Conservation (phyloP, 768 basidiomycete species). For the Trametes coccinea region DNA sequence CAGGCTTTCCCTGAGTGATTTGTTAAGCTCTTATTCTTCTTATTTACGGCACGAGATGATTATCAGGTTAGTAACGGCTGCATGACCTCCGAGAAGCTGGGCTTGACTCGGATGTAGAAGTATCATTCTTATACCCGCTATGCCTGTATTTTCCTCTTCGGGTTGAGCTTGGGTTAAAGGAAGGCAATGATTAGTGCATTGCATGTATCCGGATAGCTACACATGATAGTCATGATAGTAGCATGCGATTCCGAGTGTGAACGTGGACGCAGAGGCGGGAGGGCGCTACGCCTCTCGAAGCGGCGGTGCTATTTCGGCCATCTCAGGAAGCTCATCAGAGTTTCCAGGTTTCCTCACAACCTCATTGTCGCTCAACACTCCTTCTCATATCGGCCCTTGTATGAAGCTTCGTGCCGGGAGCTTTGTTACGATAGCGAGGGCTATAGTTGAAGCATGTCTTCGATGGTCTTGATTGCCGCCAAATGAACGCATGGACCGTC, state of each 20-base stretch:
- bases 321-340: neutral
- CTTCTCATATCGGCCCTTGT: neutral
- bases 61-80: neutral
- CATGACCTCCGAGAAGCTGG: neutral
- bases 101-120: neutral
- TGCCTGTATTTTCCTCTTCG: neutral
- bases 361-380: neutral
- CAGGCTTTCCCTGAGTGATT: conserved; percentile 29
- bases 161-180: neutral
- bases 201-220: too few relatives aligned
- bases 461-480: conserved; percentile 16
- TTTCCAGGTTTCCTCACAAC: neutral
- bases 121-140: neutral
- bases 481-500: conserved; percentile 12
- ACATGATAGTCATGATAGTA: too few relatives aligned
- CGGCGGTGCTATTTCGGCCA: neutral
- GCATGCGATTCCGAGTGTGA: too few relatives aligned
- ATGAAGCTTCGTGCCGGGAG: neutral
- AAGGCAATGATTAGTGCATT: neutral
- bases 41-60: neutral
- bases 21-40: neutral
- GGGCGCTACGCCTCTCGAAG: neutral
- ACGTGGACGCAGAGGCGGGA: too few relatives aligned
- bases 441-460: neutral
- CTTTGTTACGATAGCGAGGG: neutral